These are phyloP conservation scores for barley (Hordeum vulgare) DNA, from an alignment of 176 grass and related monocot genomes.

Conservation along the genomic window DNA sequence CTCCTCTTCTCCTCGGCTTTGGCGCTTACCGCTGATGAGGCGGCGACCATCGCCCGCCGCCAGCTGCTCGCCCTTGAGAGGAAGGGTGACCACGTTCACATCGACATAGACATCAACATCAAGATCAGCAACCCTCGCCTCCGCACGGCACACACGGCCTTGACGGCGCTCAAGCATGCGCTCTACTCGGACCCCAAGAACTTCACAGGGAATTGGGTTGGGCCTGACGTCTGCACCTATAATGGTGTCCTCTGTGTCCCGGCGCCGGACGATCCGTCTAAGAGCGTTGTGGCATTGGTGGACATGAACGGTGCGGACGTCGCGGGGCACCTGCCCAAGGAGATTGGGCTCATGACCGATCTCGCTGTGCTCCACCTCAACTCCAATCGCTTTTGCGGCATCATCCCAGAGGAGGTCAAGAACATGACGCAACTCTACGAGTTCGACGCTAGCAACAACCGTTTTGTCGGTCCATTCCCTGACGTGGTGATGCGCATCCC, in stretches of 20 bases:
- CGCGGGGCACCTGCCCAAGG: not conserved
- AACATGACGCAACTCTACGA: not conserved
- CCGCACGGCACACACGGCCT: not conserved
- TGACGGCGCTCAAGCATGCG: not conserved
- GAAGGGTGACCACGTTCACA: not conserved
- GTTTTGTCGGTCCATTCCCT: not conserved
- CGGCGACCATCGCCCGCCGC: not conserved
- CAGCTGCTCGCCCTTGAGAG: not conserved
- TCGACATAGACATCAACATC: not conserved
- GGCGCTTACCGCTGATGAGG: not conserved
- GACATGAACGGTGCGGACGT: conserved; percentile 21
- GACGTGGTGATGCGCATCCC: not conserved
- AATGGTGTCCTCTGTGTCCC: not conserved
- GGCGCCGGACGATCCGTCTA: not conserved
- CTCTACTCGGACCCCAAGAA: not conserved
- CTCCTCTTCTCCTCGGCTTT: not conserved
- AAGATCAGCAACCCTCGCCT: conserved; percentile 20
- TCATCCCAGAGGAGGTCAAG: not conserved
- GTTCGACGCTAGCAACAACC: not conserved
- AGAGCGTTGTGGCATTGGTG: not conserved
- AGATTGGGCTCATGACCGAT: conserved; percentile 7
- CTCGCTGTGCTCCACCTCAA: not conserved
- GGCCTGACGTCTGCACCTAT: not conserved
- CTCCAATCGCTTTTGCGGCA: too few relatives aligned
- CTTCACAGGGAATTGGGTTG: not conserved